Evolutionary conservation across 2,329 filamentous ascomycete genomes (phyloP).

Genomic region (Talaromyces sp.): DNA sequence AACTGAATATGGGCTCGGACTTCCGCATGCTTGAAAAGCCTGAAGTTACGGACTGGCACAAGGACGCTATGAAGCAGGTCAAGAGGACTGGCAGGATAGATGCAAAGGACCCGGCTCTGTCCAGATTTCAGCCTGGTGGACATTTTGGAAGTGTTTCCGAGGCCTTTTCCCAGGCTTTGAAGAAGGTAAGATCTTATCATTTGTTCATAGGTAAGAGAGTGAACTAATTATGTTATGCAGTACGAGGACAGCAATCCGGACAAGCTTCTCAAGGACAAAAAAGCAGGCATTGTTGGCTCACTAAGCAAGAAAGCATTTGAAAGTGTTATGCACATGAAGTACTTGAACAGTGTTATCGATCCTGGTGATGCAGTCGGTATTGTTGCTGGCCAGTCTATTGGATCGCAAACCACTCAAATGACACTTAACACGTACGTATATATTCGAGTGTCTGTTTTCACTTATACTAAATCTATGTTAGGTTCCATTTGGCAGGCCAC

Average conservation of each 20-base stretch:
- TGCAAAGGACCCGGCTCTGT: conserved; percentile 70
- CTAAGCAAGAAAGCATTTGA: conserved; percentile 71
- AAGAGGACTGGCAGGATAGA: conserved; percentile 67
- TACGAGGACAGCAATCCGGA: conserved; percentile 76
- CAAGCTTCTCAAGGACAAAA: conserved; percentile 59
- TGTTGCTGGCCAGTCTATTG: conserved; percentile 92
- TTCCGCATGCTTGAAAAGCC: conserved; percentile 61
- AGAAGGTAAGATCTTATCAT: conserved; percentile 45
- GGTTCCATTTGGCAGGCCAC: conserved; percentile 96
- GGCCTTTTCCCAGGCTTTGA: conserved; percentile 70
- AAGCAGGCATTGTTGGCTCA: conserved; percentile 43
- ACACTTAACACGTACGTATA: conserved; percentile 74
- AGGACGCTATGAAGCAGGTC: conserved; percentile 71
- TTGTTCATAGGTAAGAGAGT: neutral
- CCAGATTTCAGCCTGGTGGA: conserved; percentile 70
- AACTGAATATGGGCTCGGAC: conserved; percentile 64
- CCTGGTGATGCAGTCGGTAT: conserved; percentile 96
- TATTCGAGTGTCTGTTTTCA: neutral
- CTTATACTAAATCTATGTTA: neutral
- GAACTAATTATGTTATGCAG: conserved; percentile 31
- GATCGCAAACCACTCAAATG: conserved; percentile 98
- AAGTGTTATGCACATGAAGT: conserved; percentile 84
- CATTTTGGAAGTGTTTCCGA: conserved; percentile 87
- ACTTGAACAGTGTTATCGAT: conserved; percentile 85
- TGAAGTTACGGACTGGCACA: conserved; percentile 60